A percentile compares a stretch with the other conserved stretches of the same genome.
These are phyloP conservation scores for Verticillium isaacii DNA, from an alignment of 2,329 filamentous ascomycete species.

Conservation along the genomic window DNA sequence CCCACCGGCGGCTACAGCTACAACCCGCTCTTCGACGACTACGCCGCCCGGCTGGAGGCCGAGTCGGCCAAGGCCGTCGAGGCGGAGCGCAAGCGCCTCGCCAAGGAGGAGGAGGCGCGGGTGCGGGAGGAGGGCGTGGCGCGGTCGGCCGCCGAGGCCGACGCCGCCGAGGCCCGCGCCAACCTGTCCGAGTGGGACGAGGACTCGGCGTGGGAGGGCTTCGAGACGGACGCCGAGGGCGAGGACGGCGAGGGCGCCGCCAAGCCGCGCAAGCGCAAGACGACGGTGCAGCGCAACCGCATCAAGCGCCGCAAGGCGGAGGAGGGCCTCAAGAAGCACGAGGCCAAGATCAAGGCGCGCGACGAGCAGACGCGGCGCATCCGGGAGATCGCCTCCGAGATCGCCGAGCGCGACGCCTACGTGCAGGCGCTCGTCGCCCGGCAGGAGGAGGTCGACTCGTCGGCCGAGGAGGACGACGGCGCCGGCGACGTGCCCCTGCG, in stretches of 20 bases:
- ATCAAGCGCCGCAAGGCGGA: slow-evolving; percentile 85
- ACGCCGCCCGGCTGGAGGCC: slow-evolving; percentile 67
- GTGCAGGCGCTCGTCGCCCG: slow-evolving; percentile 30
- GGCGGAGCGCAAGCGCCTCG: slow-evolving; percentile 69
- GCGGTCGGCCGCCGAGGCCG: slow-evolving; percentile 66
- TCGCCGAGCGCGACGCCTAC: slow-evolving; percentile 52
- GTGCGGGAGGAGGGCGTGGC: slow-evolving; percentile 64
- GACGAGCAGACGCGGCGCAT: slow-evolving; percentile 68
- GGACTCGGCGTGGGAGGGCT: slow-evolving; percentile 87
- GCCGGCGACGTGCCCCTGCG: slow-evolving; percentile 62
- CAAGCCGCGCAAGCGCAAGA: slow-evolving; percentile 82
- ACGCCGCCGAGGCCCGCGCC: slow-evolving; percentile 64
- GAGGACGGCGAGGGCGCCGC: slow-evolving; percentile 26
- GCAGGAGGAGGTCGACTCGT: slow-evolving; percentile 27
- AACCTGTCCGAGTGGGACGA: slow-evolving; percentile 72
- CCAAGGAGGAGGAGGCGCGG: slow-evolving; percentile 61
- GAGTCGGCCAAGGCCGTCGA: slow-evolving; percentile 78
- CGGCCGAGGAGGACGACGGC: slow-evolving; percentile 47
- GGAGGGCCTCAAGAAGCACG: slow-evolving; percentile 71
- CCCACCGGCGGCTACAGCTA: slow-evolving; percentile 85
- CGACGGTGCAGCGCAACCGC: slow-evolving; percentile 79
- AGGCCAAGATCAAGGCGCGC: slow-evolving; percentile 68
- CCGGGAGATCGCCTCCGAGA: slow-evolving; percentile 63
- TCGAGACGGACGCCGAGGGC: slow-evolving; percentile 77
- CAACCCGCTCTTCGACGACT: slow-evolving; percentile 85